Percentiles rank a stretch among this genome's conserved stretches.
These are phyloP conservation scores for Malassezia caprae DNA, from an alignment of 1,284 basidiomycete species.

Conservation along the genomic window DNA sequence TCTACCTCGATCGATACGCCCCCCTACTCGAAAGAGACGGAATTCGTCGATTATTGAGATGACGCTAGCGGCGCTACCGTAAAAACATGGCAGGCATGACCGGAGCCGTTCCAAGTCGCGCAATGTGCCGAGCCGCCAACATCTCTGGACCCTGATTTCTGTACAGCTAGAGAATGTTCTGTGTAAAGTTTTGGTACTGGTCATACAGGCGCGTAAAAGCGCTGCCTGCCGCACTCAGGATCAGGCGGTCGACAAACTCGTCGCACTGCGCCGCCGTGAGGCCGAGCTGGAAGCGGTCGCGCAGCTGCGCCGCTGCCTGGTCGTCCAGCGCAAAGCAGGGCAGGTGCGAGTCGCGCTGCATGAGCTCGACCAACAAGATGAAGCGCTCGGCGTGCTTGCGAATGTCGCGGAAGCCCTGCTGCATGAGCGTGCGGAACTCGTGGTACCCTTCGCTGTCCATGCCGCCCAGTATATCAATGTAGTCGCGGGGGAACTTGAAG, in stretches of 20 bases:
- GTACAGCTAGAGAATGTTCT: constrained; percentile 26
- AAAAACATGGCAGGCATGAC: no score
- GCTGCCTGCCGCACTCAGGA: constrained; percentile 34
- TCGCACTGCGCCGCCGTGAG: constrained; percentile 76
- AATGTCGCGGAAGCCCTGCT: constrained; percentile 82
- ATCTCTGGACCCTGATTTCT: no score
- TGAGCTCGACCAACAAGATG: constrained; percentile 86
- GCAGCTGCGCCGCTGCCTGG: constrained; percentile 69
- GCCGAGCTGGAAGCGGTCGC: constrained; percentile 85
- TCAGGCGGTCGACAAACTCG: constrained; percentile 59
- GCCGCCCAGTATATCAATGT: constrained; percentile 91
- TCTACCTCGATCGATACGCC: no score
- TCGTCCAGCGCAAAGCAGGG: constrained; percentile 89
- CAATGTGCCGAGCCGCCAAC: constrained; percentile 31
- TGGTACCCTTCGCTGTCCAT: constrained; percentile 64
- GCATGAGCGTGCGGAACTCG: constrained; percentile 79
- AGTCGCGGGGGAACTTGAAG: constrained; percentile 91
- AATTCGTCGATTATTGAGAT: no score
- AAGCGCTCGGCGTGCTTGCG: constrained; percentile 94
- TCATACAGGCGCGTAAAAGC: constrained; percentile 47
- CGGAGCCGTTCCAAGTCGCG: constrained; percentile 50
- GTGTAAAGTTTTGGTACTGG: constrained; percentile 41
- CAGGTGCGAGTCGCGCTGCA: constrained; percentile 78
- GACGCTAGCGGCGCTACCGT: no score
- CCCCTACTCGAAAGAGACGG: no score